A percentile compares a stretch with the other conserved stretches of the same genome.
These are phyloP conservation scores for Neocucurbitaria cava DNA, from an alignment of 2,329 filamentous ascomycete species.

Conservation along the genomic window DNA sequence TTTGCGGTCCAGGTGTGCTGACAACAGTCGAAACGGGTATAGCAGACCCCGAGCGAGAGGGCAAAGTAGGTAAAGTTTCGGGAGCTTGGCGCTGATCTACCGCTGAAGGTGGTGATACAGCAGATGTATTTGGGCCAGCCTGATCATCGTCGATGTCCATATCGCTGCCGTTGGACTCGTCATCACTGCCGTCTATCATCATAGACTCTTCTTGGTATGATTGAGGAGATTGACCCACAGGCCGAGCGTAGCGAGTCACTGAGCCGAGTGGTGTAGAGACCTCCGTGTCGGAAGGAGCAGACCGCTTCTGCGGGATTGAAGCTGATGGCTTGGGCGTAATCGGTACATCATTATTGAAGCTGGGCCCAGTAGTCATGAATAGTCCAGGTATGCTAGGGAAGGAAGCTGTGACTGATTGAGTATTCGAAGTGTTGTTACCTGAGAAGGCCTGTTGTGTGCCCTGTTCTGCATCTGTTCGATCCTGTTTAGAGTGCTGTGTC, in stretches of 20 bases:
- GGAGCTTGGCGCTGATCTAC: constrained; percentile 13
- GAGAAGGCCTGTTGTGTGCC: constrained; percentile 6
- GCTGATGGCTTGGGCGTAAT: constrained; percentile 11
- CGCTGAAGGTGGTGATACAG: neutral
- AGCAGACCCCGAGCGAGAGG: constrained; percentile 32
- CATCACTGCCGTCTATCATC: constrained; percentile 86
- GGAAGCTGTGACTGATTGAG: constrained; percentile 16
- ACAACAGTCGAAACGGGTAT: constrained; percentile 32
- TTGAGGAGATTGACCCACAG: constrained; percentile 64
- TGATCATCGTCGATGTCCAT: constrained; percentile 69
- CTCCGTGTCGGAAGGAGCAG: constrained; percentile 74
- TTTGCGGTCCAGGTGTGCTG: constrained; percentile 46
- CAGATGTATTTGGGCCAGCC: constrained; percentile 39
- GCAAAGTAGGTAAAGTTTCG: constrained; percentile 30
- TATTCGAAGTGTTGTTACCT: constrained; percentile 4
- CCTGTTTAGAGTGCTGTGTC: constrained; percentile 1
- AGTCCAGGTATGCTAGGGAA: constrained; percentile 59
- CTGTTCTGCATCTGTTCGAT: neutral
- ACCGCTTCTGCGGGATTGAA: constrained; percentile 58
- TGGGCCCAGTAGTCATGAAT: constrained; percentile 53
- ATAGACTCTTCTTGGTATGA: constrained; percentile 64
- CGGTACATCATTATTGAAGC: constrained; percentile 5
- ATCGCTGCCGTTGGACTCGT: constrained; percentile 66
- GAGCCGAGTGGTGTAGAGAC: constrained; percentile 45
- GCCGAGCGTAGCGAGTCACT: constrained; percentile 60